Evolutionary conservation across 2,329 filamentous ascomycete species (phyloP), one percentile per base, ranked within the genome.

Genomic region (Phyllosticta citribraziliensis): DNA sequence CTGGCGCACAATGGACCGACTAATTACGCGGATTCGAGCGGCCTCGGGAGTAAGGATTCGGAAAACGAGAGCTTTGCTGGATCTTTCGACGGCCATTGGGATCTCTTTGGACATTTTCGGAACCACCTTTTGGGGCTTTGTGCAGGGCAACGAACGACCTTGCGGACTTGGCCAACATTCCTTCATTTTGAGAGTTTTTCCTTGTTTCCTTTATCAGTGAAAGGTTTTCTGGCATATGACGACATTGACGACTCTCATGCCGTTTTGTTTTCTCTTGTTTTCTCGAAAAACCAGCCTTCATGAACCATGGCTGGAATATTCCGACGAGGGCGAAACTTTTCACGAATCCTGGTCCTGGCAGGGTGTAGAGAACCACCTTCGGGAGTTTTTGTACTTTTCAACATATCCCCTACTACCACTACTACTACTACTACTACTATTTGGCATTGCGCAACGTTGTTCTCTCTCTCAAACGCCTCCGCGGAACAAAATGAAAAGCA

Each of bases 241-340:
- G 55, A 61, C 60, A 47, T 33, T 57, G 57, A 61, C 51, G 60
- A 61, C 60, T 61, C 52, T 61, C 60, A 53, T 54, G 35, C 25
- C 17, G 51, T 61, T 61, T 56, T n/a, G n/a, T n/a, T n/a, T 30
- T 30, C 27, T 30, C 58, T 52, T n/a, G n/a, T n/a, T 40, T 52
- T 17, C 3, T 22, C 22, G 22, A 17, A 25, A 20, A 47, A 54
- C 40, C 27, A 30, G 54, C 58, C 55, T 56, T 58, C n/a, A 61
- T 56, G 58, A 61, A 25, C 58, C 54, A 56, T 53, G 58, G 55
- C 20, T 51, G 47, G 27, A 30, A 30, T 17, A n/a, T 47, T 56
- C 56, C 47, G 50, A 25, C 47, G 50, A 25, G n/a, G 24, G 17
- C 17, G 55, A 10, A 8, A 27, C 12, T 51, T 17, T 50, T 60